phyloP scores from a whole-genome alignment of 345 rosid species.

The Eucalyptus regnans region DNA sequence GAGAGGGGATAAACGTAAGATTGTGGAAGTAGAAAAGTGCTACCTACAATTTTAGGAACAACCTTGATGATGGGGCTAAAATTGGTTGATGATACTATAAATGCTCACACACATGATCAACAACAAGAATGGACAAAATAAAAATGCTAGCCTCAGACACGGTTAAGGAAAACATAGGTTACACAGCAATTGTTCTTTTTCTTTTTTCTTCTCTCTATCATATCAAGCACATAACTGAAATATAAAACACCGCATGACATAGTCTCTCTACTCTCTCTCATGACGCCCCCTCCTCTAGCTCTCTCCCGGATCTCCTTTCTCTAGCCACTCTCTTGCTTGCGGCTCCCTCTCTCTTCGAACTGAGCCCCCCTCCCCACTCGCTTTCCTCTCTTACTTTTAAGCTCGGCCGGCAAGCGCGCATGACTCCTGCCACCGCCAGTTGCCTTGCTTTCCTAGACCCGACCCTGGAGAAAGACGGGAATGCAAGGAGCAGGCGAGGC shows the following conservation, averaged over 20 bases:
- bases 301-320: too few species aligned
- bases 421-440: too few species aligned
- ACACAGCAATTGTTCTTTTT: not conserved
- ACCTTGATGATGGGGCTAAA: not conserved
- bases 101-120: not conserved
- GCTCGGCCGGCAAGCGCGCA: fast-evolving
- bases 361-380: too few species aligned
- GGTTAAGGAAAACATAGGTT: not conserved
- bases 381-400: too few species aligned
- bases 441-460: too few species aligned
- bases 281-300: fast-evolving
- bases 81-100: not conserved
- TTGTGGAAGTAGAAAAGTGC: not conserved
- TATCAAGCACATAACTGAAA: too few species aligned
- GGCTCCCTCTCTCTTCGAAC: too few species aligned
- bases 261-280: too few species aligned
- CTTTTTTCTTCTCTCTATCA: too few species aligned
- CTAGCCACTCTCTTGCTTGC: too few species aligned
- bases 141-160: not conserved
- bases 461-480: too few species aligned
- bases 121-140: not conserved
- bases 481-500: too few species aligned
- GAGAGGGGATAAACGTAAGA: not conserved
- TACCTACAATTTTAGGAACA: not conserved
- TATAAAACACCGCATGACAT: fast-evolving